A percentile compares a stretch with the other conserved stretches of the same genome.
Evolutionary conservation across 495 filamentous ascomycete genomes (phyloP).

Genomic region (Hypoxylon intermedium): DNA sequence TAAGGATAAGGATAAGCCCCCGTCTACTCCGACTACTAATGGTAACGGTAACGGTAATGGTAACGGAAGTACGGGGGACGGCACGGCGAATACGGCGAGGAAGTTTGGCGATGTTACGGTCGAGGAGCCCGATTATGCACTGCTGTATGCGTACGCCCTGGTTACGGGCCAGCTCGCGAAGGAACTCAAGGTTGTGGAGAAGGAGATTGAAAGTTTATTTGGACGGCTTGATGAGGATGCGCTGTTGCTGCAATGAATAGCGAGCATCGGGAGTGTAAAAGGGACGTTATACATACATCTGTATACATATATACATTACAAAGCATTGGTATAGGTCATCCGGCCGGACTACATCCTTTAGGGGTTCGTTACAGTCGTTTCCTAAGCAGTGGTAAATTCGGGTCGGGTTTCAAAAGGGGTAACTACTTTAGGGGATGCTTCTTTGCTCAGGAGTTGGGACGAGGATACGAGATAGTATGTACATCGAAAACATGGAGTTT

Average conservation of each 20-base stretch:
- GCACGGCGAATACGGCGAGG: slow-evolving; percentile 7
- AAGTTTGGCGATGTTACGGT: slow-evolving; percentile 41
- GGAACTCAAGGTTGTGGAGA: slow-evolving; percentile 72
- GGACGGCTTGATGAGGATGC: slow-evolving; percentile 78
- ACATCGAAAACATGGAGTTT: too few relatives aligned
- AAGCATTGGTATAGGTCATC: slow-evolving; percentile 17
- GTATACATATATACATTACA: slow-evolving; percentile 4
- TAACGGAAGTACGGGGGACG: slow-evolving; percentile 19
- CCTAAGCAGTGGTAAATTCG: too few relatives aligned
- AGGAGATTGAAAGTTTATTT: slow-evolving; percentile 74
- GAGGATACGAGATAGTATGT: too few relatives aligned
- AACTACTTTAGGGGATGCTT: too few relatives aligned
- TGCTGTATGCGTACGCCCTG: slow-evolving; percentile 64
- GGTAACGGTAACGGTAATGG: slow-evolving; percentile 20
- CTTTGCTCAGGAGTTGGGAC: too few relatives aligned
- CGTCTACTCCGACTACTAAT: slow-evolving; percentile 2
- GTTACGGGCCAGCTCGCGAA: slow-evolving; percentile 72
- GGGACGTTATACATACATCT: too few relatives aligned
- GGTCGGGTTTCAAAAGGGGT: too few relatives aligned
- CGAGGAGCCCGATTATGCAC: slow-evolving; percentile 60
- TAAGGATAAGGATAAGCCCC: slow-evolving; percentile 23
- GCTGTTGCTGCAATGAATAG: slow-evolving; percentile 66
- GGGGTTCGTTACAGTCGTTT: too few relatives aligned
- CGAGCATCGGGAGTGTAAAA: too few relatives aligned
- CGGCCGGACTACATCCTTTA: too few relatives aligned